Evolutionary conservation across 1,139 yeast genomes (phyloP).

Genomic region (Suhomyces maxii): DNA sequence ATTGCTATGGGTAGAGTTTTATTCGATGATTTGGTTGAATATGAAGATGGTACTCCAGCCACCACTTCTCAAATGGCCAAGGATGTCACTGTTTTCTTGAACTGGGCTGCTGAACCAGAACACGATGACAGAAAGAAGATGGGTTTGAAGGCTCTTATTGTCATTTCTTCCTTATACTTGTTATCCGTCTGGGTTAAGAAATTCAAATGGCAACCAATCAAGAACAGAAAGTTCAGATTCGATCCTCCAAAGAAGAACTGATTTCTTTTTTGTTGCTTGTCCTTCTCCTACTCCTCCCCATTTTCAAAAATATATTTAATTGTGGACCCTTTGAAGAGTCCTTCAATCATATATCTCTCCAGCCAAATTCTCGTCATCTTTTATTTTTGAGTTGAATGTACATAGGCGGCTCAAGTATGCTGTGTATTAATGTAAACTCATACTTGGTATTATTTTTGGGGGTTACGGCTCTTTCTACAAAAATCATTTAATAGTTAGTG

Average conservation of each 20-base stretch:
- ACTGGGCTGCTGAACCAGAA: conserved; percentile 99
- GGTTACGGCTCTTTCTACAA: conserved; percentile 1
- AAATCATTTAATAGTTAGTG: conserved; percentile 6
- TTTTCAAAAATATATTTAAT: background rate
- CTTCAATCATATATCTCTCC: background rate
- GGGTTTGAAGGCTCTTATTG: conserved; percentile 90
- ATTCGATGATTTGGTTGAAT: conserved; percentile 95
- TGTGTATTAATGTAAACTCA: conserved; percentile 5
- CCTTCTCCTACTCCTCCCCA: no score
- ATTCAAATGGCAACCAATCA: conserved; percentile 97
- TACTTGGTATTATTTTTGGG: conserved; percentile 2
- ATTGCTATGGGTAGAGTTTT: conserved; percentile 99
- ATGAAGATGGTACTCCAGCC: conserved; percentile 98
- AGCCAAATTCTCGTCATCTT: background rate
- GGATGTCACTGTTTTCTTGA: conserved; percentile 92
- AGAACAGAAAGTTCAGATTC: conserved; percentile 92
- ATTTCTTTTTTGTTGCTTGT: conserved; percentile 10
- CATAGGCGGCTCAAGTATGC: conserved; percentile 9
- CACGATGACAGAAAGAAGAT: conserved; percentile 97
- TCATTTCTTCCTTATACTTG: conserved; percentile 77
- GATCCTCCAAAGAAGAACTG: conserved; percentile 77
- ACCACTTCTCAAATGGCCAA: conserved; percentile 99
- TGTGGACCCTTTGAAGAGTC: background rate
- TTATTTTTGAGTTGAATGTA: conserved; percentile 7
- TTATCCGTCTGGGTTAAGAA: conserved; percentile 90